phyloP scores from a whole-genome alignment of 768 basidiomycete genomes.

The Termitomyces sp. region DNA sequence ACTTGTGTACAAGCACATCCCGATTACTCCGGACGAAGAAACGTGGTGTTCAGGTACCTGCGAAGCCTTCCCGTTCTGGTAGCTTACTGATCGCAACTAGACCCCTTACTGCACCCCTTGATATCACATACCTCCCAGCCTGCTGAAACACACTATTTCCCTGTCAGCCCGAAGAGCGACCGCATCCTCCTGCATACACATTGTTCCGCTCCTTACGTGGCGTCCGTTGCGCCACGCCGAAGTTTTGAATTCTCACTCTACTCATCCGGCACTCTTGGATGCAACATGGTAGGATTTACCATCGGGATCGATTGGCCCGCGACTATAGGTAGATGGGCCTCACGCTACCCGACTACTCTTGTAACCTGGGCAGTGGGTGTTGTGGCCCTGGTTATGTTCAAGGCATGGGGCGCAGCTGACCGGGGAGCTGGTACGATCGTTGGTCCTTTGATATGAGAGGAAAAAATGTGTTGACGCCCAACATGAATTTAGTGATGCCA shows the following conservation, averaged over 20 bases:
- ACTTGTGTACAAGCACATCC: slow-evolving; percentile 55
- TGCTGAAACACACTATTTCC: slow-evolving; percentile 66
- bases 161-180: slow-evolving; percentile 33
- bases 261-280: slow-evolving; percentile 45
- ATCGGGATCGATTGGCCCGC: slow-evolving; percentile 68
- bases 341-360: slow-evolving; percentile 70
- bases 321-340: slow-evolving; percentile 64
- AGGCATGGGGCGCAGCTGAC: slow-evolving; percentile 41
- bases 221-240: slow-evolving; percentile 20
- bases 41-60: slow-evolving; percentile 30
- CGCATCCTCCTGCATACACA: slow-evolving; percentile 65
- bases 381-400: slow-evolving; percentile 52
- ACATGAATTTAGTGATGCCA: slow-evolving; percentile 34
- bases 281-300: slow-evolving; percentile 37
- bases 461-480: not conserved
- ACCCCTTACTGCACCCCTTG: slow-evolving; percentile 55
- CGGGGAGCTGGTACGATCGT: slow-evolving; percentile 18
- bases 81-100: slow-evolving; percentile 26
- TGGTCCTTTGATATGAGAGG: not conserved
- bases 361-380: slow-evolving; percentile 73
- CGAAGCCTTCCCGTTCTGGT: not conserved
- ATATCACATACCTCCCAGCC: slow-evolving; percentile 55
- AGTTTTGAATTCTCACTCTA: slow-evolving; percentile 57
- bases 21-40: slow-evolving; percentile 20
- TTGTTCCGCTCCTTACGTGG: slow-evolving; percentile 62